Conservation (phyloP, 305 asterid genomes). For the Fraxinus albicans region DNA sequence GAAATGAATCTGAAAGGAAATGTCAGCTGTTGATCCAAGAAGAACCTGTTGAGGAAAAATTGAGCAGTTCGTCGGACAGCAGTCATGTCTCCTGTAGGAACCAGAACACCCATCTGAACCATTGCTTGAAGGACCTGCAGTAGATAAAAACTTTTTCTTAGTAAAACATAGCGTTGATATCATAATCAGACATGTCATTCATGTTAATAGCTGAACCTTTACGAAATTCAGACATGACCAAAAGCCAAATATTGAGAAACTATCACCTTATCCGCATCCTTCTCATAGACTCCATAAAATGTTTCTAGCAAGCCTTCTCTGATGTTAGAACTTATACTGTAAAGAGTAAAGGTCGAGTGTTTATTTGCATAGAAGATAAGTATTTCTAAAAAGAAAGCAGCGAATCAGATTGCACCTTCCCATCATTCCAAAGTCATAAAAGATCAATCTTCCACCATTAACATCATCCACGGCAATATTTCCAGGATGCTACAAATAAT, state of each 20-base stretch:
- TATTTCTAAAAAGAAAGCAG: slow-evolving; percentile 10
- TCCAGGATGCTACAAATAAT: slow-evolving; percentile 81
- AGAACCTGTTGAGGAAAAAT: slow-evolving; percentile 89
- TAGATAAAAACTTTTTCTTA: slow-evolving; percentile 16
- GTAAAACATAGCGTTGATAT: not conserved
- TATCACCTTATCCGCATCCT: slow-evolving; percentile 81
- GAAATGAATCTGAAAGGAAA: not conserved
- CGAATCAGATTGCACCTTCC: slow-evolving; percentile 59
- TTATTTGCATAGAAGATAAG: slow-evolving; percentile 13
- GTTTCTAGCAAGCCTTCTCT: slow-evolving; percentile 93
- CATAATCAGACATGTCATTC: slow-evolving; percentile 8
- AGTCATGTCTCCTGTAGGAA: slow-evolving; percentile 96
- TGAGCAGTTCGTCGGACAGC: slow-evolving; percentile 97
- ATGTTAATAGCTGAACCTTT: not conserved
- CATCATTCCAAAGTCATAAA: slow-evolving; percentile 99
- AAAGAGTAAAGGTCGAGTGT: slow-evolving; percentile 20
- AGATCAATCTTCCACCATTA: slow-evolving; percentile 94
- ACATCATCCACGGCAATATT: slow-evolving; percentile 97
- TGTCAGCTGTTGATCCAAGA: not conserved
- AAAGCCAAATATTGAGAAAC: slow-evolving; percentile 15
- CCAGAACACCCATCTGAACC: slow-evolving; percentile 97
- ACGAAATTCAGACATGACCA: not conserved
- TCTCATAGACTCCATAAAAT: slow-evolving; percentile 96
- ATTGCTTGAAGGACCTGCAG: slow-evolving; percentile 88
- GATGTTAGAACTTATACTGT: slow-evolving; percentile 93